phyloP scores from a whole-genome alignment of 768 basidiomycete genomes.

The Suillus clintonianus region DNA sequence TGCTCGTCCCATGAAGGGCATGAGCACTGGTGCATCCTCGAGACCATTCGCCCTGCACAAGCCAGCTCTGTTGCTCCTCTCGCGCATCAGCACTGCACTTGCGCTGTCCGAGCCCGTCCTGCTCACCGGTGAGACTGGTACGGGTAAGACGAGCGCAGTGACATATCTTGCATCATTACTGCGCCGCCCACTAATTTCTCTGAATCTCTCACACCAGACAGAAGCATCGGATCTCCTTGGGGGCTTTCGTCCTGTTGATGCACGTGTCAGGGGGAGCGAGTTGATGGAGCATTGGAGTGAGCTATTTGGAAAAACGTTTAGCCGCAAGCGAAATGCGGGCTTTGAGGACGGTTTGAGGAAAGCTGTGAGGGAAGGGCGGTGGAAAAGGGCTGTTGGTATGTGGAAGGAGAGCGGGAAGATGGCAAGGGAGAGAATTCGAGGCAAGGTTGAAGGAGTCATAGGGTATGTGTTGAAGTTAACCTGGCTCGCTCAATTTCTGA shows the following conservation, averaged over 20 bases:
- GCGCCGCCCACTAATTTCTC: conserved; percentile 73
- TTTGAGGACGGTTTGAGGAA: conserved; percentile 82
- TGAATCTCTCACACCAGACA: conserved; percentile 96
- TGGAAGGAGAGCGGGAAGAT: conserved; percentile 80
- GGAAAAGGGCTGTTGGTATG: conserved; percentile 79
- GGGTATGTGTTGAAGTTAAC: conserved; percentile 18
- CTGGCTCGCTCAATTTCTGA: not conserved
- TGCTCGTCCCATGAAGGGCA: conserved; percentile 42
- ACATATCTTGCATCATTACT: conserved; percentile 85
- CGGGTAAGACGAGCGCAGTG: conserved; percentile 93
- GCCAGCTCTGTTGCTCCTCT: conserved; percentile 78
- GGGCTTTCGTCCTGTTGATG: conserved; percentile 94
- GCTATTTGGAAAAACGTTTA: conserved; percentile 86
- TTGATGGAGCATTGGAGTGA: conserved; percentile 76
- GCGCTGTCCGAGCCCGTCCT: conserved; percentile 80
- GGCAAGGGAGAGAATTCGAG: conserved; percentile 63
- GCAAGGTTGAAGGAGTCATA: conserved; percentile 31
- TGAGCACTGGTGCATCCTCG: conserved; percentile 31
- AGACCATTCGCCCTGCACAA: conserved; percentile 88
- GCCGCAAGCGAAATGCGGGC: conserved; percentile 83
- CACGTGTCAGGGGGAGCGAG: conserved; percentile 70
- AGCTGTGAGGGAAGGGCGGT: conserved; percentile 79
- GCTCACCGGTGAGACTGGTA: conserved; percentile 97
- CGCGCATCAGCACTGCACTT: conserved; percentile 75
- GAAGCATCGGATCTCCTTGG: conserved; percentile 94